Percentiles rank a stretch among this genome's conserved stretches.
These are phyloP conservation scores for Populus ilicifolia DNA, from an alignment of 345 rosid species.

Conservation along the genomic window DNA sequence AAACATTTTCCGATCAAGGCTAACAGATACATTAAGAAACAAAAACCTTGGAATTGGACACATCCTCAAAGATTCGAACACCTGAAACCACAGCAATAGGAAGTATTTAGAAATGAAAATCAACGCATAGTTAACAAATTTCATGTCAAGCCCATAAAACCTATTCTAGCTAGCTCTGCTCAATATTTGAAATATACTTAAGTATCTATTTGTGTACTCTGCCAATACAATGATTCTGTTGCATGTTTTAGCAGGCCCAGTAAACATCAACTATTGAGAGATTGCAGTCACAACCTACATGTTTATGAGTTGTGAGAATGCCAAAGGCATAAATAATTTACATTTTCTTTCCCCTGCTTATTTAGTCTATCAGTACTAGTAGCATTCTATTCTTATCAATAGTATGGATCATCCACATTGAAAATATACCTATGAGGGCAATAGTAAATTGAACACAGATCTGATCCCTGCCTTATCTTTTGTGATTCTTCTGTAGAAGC, in stretches of 20 bases:
- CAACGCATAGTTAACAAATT: not conserved
- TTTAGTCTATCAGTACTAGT: not conserved
- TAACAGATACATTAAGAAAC: not conserved
- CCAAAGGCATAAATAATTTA: not conserved
- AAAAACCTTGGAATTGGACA: slow-evolving; percentile 72
- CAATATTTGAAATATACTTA: not conserved
- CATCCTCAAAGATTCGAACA: slow-evolving; percentile 89
- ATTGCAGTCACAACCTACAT: not conserved
- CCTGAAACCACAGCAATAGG: slow-evolving; percentile 50
- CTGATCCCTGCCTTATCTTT: not conserved
- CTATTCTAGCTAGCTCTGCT: not conserved
- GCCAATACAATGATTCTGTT: not conserved
- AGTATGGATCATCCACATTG: not conserved
- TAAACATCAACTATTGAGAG: not conserved
- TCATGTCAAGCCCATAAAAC: not conserved
- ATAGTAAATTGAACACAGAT: not conserved
- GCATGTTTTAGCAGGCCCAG: not conserved
- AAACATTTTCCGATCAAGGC: not conserved
- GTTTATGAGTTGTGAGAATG: not conserved
- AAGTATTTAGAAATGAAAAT: slow-evolving; percentile 2
- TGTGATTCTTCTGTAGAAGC: not conserved
- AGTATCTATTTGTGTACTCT: not conserved
- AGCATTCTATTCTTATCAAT: not conserved
- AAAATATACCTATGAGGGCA: not conserved
- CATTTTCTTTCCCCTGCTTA: not conserved